A percentile compares a stretch with the other conserved stretches of the same genome.
These are phyloP conservation scores for Ogataea pignaliae DNA, from an alignment of 805 yeast species.

Conservation along the genomic window DNA sequence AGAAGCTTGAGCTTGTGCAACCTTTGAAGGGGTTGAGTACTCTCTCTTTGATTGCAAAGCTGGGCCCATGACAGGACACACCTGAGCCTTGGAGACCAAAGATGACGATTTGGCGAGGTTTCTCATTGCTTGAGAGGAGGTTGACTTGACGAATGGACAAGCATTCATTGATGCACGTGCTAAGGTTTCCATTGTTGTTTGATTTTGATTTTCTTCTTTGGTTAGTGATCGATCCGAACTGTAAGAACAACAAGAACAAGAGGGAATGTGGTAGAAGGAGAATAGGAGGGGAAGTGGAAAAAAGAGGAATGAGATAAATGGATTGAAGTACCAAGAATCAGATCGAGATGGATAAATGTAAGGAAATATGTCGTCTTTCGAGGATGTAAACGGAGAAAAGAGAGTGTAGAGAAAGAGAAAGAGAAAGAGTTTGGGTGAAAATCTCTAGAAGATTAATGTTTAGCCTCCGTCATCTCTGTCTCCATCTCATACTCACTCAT, in stretches of 20 bases:
- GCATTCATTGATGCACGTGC: conserved; percentile 71
- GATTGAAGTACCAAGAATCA: too few relatives aligned
- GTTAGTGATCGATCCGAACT: not conserved
- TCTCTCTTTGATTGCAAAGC: conserved; percentile 49
- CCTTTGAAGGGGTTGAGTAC: conserved; percentile 45
- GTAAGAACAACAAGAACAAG: not conserved
- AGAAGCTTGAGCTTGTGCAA: conserved; percentile 41
- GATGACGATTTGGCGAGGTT: conserved; percentile 42
- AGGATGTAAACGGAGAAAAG: too few relatives aligned
- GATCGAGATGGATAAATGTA: too few relatives aligned
- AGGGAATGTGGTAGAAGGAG: too few relatives aligned
- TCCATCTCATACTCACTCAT: too few relatives aligned
- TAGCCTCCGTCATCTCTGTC: too few relatives aligned
- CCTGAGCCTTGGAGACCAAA: conserved; percentile 56
- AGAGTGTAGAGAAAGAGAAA: too few relatives aligned
- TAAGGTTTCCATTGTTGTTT: conserved; percentile 62
- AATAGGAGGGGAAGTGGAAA: too few relatives aligned
- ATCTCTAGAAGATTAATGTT: too few relatives aligned
- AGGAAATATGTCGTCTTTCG: too few relatives aligned
- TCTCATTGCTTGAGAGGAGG: conserved; percentile 57
- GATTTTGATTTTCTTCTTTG: not conserved
- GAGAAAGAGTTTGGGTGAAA: too few relatives aligned
- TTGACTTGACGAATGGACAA: conserved; percentile 74
- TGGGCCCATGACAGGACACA: conserved; percentile 89
- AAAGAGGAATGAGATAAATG: too few relatives aligned